Conservation (phyloP, 768 basidiomycete genomes). For the Pisolithus microcarpus region DNA sequence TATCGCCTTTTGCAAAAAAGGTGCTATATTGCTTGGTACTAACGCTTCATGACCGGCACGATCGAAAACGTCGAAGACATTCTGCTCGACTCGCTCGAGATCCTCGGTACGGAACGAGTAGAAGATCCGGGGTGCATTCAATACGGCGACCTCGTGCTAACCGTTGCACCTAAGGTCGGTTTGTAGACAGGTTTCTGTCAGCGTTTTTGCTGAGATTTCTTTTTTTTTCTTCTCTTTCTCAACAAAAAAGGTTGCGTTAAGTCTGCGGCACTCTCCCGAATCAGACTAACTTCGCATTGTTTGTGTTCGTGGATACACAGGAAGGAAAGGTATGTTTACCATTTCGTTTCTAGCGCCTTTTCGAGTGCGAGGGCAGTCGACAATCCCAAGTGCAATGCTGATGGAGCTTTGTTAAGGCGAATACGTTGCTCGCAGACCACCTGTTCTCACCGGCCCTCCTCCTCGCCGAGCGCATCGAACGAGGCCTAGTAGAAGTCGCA, state of each 20-base stretch:
- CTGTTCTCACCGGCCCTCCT: constrained; percentile 65
- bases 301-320: constrained; percentile 21
- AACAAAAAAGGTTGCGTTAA: too few species aligned
- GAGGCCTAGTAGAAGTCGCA: constrained; percentile 38
- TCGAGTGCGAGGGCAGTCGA: background rate
- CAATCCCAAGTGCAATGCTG: background rate
- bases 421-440: constrained; percentile 65
- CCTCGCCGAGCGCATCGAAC: constrained; percentile 60
- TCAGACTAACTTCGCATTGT: too few species aligned
- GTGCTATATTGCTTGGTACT: too few species aligned
- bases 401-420: constrained; percentile 40
- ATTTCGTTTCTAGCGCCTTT: too few species aligned
- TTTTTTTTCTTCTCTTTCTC: too few species aligned
- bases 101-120: constrained; percentile 41
- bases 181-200: background rate
- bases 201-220: background rate
- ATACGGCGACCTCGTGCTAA: constrained; percentile 49
- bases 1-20: too few species aligned
- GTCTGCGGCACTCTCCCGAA: too few species aligned
- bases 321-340: constrained; percentile 48
- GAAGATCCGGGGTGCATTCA: constrained; percentile 37
- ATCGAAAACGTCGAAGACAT: constrained; percentile 38
- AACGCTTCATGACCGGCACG: background rate
- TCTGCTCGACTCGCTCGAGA: constrained; percentile 43
- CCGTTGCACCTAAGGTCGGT: constrained; percentile 52